phyloP scores from a whole-genome alignment of 352 stramenopile species.

The Globisporangium apiculatum region DNA sequence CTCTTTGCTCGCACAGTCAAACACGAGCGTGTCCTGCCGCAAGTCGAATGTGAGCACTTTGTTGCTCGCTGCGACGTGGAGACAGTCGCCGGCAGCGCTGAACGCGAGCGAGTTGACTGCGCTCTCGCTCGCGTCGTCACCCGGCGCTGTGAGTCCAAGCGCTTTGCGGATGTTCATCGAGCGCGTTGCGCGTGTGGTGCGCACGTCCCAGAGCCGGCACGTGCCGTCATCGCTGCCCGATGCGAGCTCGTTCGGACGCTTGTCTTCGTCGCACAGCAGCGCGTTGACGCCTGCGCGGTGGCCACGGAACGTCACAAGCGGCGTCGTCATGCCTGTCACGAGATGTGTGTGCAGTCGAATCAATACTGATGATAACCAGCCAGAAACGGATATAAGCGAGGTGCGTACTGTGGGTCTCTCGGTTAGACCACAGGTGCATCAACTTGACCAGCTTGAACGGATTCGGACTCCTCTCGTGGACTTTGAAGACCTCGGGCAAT shows the following conservation, averaged over 20 bases:
- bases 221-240: constrained; percentile 68
- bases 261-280: constrained; percentile 45
- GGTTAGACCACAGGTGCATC: too few species aligned
- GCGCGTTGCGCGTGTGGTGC: constrained; percentile 40
- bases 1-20: constrained; percentile 43
- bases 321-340: constrained; percentile 10
- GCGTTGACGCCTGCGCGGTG: constrained; percentile 54
- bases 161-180: constrained; percentile 62
- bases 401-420: too few species aligned
- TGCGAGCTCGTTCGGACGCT: constrained; percentile 41
- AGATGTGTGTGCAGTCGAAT: neutral
- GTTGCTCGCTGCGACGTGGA: constrained; percentile 52
- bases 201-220: constrained; percentile 64
- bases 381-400: too few species aligned
- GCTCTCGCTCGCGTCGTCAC: constrained; percentile 23
- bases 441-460: too few species aligned
- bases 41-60: constrained; percentile 70
- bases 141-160: constrained; percentile 20
- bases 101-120: constrained; percentile 70
- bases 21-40: constrained; percentile 43
- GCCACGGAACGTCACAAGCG: constrained; percentile 42
- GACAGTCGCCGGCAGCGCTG: constrained; percentile 25
- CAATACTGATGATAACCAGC: too few species aligned
- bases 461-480: too few species aligned
- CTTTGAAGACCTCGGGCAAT: too few species aligned